Conservation (phyloP, 2,329 filamentous ascomycete species). For the Penicillium sp. region DNA sequence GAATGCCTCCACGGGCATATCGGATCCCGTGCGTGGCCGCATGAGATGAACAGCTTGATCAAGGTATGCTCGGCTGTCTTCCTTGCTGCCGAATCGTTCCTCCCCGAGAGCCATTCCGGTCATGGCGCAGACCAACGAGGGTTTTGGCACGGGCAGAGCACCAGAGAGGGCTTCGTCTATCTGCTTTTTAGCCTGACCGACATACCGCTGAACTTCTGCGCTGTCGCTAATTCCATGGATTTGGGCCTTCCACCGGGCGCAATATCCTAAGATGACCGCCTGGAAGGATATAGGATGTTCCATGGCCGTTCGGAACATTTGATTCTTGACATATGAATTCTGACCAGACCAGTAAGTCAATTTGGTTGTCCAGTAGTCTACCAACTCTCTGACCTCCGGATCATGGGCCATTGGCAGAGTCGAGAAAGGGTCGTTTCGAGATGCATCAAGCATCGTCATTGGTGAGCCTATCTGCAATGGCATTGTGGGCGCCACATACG, state of each 20-base stretch:
- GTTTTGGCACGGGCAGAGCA: conserved; percentile 25
- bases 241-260: conserved; percentile 37
- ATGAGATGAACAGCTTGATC: conserved; percentile 35
- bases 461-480: conserved; percentile 20
- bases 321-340: conserved; percentile 38
- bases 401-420: conserved; percentile 28
- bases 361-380: conserved; percentile 37
- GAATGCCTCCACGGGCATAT: conserved; percentile 27
- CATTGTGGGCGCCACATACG: conserved; percentile 8
- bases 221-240: conserved; percentile 24
- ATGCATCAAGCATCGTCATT: conserved; percentile 28
- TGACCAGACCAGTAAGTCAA: conserved; percentile 44
- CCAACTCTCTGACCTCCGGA: conserved; percentile 32
- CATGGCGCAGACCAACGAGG: conserved; percentile 34
- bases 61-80: conserved; percentile 27
- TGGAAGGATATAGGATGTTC: conserved; percentile 38
- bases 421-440: conserved; percentile 34
- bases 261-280: conserved; percentile 37
- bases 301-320: conserved; percentile 36
- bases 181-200: conserved; percentile 26
- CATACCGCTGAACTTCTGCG: conserved; percentile 29
- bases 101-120: conserved; percentile 40
- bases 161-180: conserved; percentile 29
- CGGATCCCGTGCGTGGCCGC: conserved; percentile 28
- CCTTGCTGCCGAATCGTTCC: conserved; percentile 37